These are phyloP conservation scores for Cladorrhinum sp. DNA, from an alignment of 2,329 filamentous ascomycete genomes.

Conservation along the genomic window DNA sequence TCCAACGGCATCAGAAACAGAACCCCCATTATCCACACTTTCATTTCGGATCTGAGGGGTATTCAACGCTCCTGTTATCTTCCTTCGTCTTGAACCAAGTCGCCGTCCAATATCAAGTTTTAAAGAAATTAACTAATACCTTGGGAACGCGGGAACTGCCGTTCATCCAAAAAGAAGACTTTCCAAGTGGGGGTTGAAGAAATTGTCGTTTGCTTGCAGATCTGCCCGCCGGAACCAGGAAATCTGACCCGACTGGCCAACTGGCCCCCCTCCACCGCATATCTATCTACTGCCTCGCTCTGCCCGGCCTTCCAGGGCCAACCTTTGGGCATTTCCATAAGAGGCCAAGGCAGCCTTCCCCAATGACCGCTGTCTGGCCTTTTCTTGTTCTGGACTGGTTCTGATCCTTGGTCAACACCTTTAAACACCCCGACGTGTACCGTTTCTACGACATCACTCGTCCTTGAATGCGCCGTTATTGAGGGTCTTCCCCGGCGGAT, in stretches of 20 bases:
- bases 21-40: background rate
- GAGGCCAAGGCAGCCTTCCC: background rate
- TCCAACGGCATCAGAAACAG: too few species aligned
- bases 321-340: background rate
- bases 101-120: background rate
- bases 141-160: background rate
- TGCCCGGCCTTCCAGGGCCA: background rate
- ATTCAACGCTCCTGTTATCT: background rate
- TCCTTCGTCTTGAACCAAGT: background rate
- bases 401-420: background rate
- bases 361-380: background rate
- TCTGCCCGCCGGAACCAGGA: slow-evolving; percentile 5
- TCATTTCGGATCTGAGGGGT: background rate
- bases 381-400: background rate
- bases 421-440: background rate
- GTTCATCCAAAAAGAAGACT: slow-evolving; percentile 1
- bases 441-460: background rate
- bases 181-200: background rate
- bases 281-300: background rate
- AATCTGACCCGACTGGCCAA: background rate
- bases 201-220: slow-evolving; percentile 10
- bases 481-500: background rate
- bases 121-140: background rate
- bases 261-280: background rate
- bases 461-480: slow-evolving; percentile 3